Conservation (phyloP, 805 yeast genomes). For the Myxozyma nipponensis region DNA sequence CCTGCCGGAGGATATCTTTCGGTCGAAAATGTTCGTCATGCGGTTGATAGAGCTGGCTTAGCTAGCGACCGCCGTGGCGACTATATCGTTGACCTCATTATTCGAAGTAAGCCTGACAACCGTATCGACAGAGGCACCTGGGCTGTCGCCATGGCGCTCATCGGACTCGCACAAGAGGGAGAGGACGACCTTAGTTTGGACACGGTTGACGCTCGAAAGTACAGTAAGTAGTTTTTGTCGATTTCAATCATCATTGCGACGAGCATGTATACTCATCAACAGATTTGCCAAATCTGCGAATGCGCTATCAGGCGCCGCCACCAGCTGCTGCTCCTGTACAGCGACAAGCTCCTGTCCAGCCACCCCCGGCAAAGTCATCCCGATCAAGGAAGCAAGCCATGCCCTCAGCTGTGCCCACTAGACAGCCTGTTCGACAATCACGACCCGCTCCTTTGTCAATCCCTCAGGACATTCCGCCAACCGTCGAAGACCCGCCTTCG, state of each 20-base stretch:
- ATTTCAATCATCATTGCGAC: not conserved
- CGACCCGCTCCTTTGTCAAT: constrained; percentile 5
- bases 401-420: not conserved
- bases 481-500: constrained; percentile 25
- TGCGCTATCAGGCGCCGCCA: constrained; percentile 6
- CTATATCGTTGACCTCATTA: constrained; percentile 12
- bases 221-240: constrained; percentile 9
- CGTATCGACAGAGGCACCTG: constrained; percentile 33
- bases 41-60: constrained; percentile 27
- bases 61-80: constrained; percentile 10
- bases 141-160: constrained; percentile 36
- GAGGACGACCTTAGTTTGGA: constrained; percentile 34
- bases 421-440: not conserved
- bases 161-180: constrained; percentile 37
- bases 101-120: constrained; percentile 27
- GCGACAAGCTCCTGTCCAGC: not conserved
- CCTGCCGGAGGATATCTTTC: constrained; percentile 4
- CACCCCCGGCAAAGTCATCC: not conserved
- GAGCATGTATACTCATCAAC: not conserved
- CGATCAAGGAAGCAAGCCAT: not conserved
- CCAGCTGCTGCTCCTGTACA: constrained; percentile 1
- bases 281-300: constrained; percentile 17
- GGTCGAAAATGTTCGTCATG: constrained; percentile 19
- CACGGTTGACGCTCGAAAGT: constrained; percentile 29
- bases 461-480: constrained; percentile 12